Conservation (phyloP, 176 grass and related monocot genomes). For the Aegilops speltoides region DNA sequence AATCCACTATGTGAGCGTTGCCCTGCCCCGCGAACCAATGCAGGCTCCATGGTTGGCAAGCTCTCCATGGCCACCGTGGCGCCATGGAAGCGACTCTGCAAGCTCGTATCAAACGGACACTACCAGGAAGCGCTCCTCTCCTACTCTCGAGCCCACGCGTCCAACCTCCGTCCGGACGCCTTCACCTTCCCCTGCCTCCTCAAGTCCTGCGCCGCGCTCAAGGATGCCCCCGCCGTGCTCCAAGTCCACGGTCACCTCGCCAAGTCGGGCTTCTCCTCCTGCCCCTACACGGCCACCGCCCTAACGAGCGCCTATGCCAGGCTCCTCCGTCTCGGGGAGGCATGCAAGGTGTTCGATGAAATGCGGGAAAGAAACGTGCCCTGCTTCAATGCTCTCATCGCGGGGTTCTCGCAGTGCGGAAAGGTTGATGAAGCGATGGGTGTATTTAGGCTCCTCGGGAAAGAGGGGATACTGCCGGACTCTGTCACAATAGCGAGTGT, state of each 20-base stretch:
- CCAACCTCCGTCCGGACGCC: not conserved
- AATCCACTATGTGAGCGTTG: not conserved
- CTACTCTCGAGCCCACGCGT: not conserved
- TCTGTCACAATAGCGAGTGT: slow-evolving; percentile 33
- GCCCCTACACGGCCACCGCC: slow-evolving; percentile 5
- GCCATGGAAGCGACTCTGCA: not conserved
- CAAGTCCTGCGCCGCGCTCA: slow-evolving; percentile 29
- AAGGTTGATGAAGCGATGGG: not conserved
- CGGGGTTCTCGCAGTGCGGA: not conserved
- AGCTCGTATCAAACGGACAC: slow-evolving; percentile 14
- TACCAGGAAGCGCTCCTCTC: not conserved
- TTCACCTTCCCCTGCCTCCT: slow-evolving; percentile 46
- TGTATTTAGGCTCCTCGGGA: not conserved
- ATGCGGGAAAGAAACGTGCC: slow-evolving; percentile 18
- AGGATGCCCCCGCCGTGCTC: not conserved
- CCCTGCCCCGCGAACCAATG: slow-evolving; percentile 7
- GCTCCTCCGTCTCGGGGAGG: slow-evolving; percentile 4
- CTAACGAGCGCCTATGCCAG: slow-evolving; percentile 7
- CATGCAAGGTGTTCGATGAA: slow-evolving; percentile 30
- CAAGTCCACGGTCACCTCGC: slow-evolving; percentile 33
- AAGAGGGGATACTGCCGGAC: not conserved
- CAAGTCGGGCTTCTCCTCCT: slow-evolving; percentile 7
- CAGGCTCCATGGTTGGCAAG: slow-evolving; percentile 13
- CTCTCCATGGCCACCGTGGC: not conserved
- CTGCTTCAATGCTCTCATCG: slow-evolving; percentile 36